Percentiles rank a stretch among this genome's conserved stretches.
Evolutionary conservation across 176 grass and related monocot genomes (phyloP).

Genomic region (Oryza glaberrima): DNA sequence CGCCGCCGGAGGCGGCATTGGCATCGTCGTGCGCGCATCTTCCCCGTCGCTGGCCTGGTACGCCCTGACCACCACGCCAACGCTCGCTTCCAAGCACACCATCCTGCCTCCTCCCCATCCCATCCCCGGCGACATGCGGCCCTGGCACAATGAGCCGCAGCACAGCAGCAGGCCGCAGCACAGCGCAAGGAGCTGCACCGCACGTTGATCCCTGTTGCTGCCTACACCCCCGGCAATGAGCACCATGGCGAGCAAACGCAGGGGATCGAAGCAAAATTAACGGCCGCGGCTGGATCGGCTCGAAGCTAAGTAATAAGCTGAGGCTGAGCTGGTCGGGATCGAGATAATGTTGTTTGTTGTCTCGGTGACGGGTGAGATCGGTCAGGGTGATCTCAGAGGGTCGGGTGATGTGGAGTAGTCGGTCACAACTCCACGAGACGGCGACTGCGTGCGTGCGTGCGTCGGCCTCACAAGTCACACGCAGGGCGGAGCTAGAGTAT

Average conservation of each 20-base stretch:
- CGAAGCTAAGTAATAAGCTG: not conserved
- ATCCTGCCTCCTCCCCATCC: not conserved
- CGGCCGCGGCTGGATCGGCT: not conserved
- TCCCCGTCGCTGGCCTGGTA: not conserved
- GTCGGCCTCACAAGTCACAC: not conserved
- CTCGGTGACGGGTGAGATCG: not conserved
- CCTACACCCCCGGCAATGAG: not conserved
- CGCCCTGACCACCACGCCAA: not conserved
- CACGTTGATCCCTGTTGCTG: not conserved
- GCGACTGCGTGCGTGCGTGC: not conserved
- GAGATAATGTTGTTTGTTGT: not conserved
- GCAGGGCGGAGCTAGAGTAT: too few relatives aligned
- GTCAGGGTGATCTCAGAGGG: not conserved
- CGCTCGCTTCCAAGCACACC: not conserved
- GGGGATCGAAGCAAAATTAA: not conserved
- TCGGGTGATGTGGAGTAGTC: not conserved
- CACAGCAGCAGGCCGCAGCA: not conserved
- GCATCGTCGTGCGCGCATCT: not conserved
- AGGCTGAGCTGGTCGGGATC: not conserved
- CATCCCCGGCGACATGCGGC: not conserved
- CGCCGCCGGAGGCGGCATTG: not conserved
- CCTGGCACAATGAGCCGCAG: conserved; percentile 9
- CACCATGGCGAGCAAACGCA: not conserved
- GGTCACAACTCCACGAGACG: not conserved
- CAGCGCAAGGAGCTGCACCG: conserved; percentile 5